Evolutionary conservation across 2,329 filamentous ascomycete species (phyloP), one percentile per base, ranked within the genome.

Genomic region (Aureobasidium subglaciale): DNA sequence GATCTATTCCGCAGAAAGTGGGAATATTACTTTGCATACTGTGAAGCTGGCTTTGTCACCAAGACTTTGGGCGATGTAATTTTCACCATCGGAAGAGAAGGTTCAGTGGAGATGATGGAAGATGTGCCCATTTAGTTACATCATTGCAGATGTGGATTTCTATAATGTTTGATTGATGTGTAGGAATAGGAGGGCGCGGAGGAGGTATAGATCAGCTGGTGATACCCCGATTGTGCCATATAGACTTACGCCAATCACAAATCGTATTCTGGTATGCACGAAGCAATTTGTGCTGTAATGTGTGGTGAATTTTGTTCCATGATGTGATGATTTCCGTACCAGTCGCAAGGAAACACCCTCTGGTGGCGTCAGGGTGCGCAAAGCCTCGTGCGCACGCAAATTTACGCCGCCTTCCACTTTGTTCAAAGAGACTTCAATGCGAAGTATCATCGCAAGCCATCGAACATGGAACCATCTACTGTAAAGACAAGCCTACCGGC

Each of bases 11-110:
- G 78, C 64, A 76, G 81, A 60, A 88, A 88, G 67, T 90, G 86
- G 86, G 79, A 87, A 74, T 90, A 88, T 64, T 90, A 89, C 66
- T 90, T 89, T 68, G 76, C 80, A 20, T 89, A 89, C 65, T 88
- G 85, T 59, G 86, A 89, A 67, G 85, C 85, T 35, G 86, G 85
- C 0, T 89, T 90, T 63, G 73, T 79, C 57, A 86, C 82, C 5
- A 88, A 88, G 70, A 87, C 84, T 2, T 67, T 90, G 18, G 85
- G 85, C 2, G 86, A 89, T 69, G 83, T 83, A 1, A 87, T 89
- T 48, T 81, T 90, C 59, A 88, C 84, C 0, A 82, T 87, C 10
- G 82, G 80, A 2, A 75, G 83, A 38, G 84, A 87, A 64, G 82
- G 83, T 2, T 77, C 82, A 2, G 68, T 81, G 64, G 82, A 87